Base-by-base conservation (phyloP, 225 moss, liverwort and hornwort species). In the Neckera pumila region DNA sequence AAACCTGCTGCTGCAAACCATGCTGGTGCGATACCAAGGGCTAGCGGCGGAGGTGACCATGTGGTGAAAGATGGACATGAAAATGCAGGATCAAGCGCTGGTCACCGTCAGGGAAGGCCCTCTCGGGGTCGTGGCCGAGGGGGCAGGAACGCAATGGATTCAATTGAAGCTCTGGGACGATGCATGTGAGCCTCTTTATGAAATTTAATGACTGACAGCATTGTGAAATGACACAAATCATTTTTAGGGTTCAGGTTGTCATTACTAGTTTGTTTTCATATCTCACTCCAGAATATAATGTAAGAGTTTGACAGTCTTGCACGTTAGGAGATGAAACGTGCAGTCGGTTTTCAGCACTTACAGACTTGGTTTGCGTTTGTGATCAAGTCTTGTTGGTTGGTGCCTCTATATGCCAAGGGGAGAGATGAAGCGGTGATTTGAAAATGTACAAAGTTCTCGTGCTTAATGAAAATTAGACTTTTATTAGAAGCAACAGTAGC, bases 141-240 rank as follows among this genome's bases (percentile, higher is more conserved):
- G 47, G 89, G 84, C 12, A 92, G 74, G 83, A 87, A n/a, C n/a
- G 58, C 76, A n/a, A 85, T 80, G 89, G 92, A 95, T 83, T 64
- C 90, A 62, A 92, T 91, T 80, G 92, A 92, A 27, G 87, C 95
- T 88, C 92, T 96, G 53, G 95, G 95, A 58, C 90, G 95, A 85
- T 92, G 91, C 89, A 89, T 96, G 95, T 96, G 57, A 92, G 95
- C 58, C 2, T 40, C 38, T 69, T 61, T 36, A 79, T 65, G 53
- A 72, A 20, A 18, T 51, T 80, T 57, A 33, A 51, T 33, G 42
- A 60, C 25, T 67, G 57, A 38, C 16, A 4, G 11, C 74, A 30
- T 66, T 86, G 31, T 86, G 64, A 66, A 53, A 59, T 65, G 51
- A 28, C 69, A 18, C 36, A 14, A 45, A 58, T 84, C 58, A 60